phyloP scores from a whole-genome alignment of 208 protist species.

The Blechomonas ayalai region DNA sequence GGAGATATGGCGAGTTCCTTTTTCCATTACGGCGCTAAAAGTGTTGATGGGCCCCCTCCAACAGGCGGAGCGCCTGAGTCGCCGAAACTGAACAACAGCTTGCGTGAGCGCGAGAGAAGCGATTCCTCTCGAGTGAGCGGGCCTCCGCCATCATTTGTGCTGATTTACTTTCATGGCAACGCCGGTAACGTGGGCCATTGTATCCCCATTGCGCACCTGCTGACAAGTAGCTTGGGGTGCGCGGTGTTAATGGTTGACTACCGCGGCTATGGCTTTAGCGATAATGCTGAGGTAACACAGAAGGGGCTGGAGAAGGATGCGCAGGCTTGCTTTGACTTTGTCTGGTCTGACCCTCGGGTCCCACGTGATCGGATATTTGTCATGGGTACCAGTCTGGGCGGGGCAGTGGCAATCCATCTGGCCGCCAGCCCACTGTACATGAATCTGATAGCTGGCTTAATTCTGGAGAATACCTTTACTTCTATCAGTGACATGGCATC shows the following conservation, averaged over 20 bases:
- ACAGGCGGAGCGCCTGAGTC: too few relatives aligned
- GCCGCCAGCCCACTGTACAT: constrained; percentile 32
- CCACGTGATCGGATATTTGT: constrained; percentile 72
- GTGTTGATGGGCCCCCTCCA: too few relatives aligned
- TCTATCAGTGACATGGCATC: constrained; percentile 79
- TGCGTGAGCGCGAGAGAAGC: too few relatives aligned
- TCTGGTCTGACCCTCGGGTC: constrained; percentile 48
- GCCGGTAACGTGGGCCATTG: constrained; percentile 89
- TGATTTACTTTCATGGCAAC: constrained; percentile 92
- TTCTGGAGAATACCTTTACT: constrained; percentile 91
- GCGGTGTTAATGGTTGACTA: constrained; percentile 89
- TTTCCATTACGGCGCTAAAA: too few relatives aligned
- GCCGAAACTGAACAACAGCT: too few relatives aligned
- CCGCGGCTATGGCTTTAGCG: constrained; percentile 82
- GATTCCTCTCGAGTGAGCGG: too few relatives aligned
- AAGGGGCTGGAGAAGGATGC: constrained; percentile 75
- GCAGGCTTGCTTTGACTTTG: constrained; percentile 72
- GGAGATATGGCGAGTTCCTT: too few relatives aligned
- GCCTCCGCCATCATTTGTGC: constrained; percentile 24
- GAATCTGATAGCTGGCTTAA: constrained; percentile 49
- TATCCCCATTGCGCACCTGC: constrained; percentile 47
- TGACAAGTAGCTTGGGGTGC: constrained; percentile 42
- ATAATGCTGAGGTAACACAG: constrained; percentile 42
- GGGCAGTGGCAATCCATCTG: constrained; percentile 83
- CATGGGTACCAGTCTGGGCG: constrained; percentile 87